Evolutionary conservation across 2,329 filamentous ascomycete genomes (phyloP).

Genomic region (Paecilomyces niveus): DNA sequence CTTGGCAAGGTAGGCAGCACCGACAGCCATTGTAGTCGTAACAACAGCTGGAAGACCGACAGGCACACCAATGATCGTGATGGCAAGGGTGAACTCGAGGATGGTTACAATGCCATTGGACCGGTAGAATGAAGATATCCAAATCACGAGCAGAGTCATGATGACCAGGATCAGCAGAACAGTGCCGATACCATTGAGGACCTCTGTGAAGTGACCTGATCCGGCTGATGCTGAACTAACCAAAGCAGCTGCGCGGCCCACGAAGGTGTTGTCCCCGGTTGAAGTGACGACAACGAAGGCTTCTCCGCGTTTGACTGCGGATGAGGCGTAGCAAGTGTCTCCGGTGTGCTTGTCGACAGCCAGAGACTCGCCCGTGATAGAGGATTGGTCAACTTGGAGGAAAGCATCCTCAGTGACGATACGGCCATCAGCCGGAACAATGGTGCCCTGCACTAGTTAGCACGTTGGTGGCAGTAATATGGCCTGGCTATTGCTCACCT

Average conservation of each 20-base stretch:
- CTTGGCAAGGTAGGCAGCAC: conserved; percentile 83
- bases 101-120: conserved; percentile 74
- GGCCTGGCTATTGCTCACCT: conserved; percentile 39
- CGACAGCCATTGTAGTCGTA: conserved; percentile 91
- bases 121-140: conserved; percentile 82
- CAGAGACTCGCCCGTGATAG: conserved; percentile 86
- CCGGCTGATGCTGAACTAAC: conserved; percentile 69
- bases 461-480: background rate
- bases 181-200: conserved; percentile 79
- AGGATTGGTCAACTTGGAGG: conserved; percentile 85
- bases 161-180: conserved; percentile 74
- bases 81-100: conserved; percentile 76
- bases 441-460: conserved; percentile 55
- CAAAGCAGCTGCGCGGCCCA: conserved; percentile 79
- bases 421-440: conserved; percentile 81
- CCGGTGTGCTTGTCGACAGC: conserved; percentile 81
- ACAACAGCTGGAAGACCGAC: conserved; percentile 91
- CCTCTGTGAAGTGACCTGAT: conserved; percentile 82
- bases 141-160: conserved; percentile 72
- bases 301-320: conserved; percentile 83
- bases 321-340: conserved; percentile 78
- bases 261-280: conserved; percentile 84
- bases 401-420: conserved; percentile 78
- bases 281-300: conserved; percentile 74
- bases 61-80: conserved; percentile 86